These are phyloP conservation scores for Ailanthus altissimus DNA, from an alignment of 345 rosid species.

Conservation along the genomic window DNA sequence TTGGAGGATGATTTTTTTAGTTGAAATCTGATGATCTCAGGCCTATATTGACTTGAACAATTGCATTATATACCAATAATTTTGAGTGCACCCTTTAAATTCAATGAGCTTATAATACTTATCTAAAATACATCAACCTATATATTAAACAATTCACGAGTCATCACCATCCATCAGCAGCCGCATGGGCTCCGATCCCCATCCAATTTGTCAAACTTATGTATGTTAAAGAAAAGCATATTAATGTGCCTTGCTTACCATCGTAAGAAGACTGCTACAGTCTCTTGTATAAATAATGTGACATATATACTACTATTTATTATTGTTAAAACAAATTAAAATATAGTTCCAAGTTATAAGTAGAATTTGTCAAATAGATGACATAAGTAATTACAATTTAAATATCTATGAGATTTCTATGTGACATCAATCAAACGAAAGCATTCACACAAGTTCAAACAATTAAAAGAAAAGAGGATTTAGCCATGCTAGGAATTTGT, in stretches of 20 bases:
- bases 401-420: not conserved
- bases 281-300: not conserved
- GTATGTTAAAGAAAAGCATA: not conserved
- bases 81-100: not conserved
- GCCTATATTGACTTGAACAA: not conserved
- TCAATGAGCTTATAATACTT: not conserved
- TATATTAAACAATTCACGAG: not conserved
- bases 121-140: not conserved
- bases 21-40: too few relatives aligned
- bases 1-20: too few relatives aligned
- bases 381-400: not conserved
- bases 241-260: not conserved
- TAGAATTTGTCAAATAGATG: not conserved
- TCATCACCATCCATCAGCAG: not conserved
- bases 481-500: too few relatives aligned
- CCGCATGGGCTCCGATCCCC: not conserved
- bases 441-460: not conserved
- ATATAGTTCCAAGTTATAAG: too few relatives aligned
- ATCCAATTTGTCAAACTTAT: slow-evolving; percentile 2
- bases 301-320: too few relatives aligned
- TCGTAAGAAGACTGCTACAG: not conserved
- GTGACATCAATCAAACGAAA: not conserved
- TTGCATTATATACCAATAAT: not conserved
- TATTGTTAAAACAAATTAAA: too few relatives aligned
- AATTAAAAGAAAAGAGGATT: not conserved